A percentile compares a stretch with the other conserved stretches of the same genome.
Evolutionary conservation across 108 stramenopile genomes (phyloP).

Genomic region (Conticribra guillardii): DNA sequence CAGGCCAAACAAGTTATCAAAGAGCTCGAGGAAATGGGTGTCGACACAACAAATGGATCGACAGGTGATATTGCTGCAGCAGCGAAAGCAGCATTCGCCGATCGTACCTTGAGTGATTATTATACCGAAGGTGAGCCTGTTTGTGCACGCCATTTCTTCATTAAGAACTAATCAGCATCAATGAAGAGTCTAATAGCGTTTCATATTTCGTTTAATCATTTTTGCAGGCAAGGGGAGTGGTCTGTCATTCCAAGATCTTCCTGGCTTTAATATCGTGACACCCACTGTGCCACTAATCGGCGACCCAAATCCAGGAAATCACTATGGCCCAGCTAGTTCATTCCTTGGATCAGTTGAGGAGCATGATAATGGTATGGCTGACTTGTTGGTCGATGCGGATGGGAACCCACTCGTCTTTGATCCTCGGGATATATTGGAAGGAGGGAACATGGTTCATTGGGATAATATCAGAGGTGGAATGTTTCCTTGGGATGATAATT

Average conservation of each 20-base stretch:
- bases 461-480: slow-evolving; percentile 54
- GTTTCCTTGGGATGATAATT: slow-evolving; percentile 61
- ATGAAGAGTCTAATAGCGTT: no score
- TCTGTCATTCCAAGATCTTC: slow-evolving; percentile 50
- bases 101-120: slow-evolving; percentile 54
- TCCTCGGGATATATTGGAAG: slow-evolving; percentile 46
- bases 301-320: slow-evolving; percentile 47
- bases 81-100: slow-evolving; percentile 50
- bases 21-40: slow-evolving; percentile 51
- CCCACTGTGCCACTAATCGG: slow-evolving; percentile 48
- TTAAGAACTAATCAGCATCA: no score
- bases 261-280: slow-evolving; percentile 45
- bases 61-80: slow-evolving; percentile 20
- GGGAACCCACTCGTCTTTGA: slow-evolving; percentile 58
- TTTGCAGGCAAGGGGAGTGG: slow-evolving; percentile 49
- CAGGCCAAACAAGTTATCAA: slow-evolving; percentile 43
- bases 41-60: slow-evolving; percentile 49
- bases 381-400: slow-evolving; percentile 47
- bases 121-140: slow-evolving; percentile 61
- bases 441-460: slow-evolving; percentile 70
- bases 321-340: slow-evolving; percentile 56
- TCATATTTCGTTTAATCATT: no score
- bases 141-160: no score
- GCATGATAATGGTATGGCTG: slow-evolving; percentile 53
- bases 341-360: slow-evolving; percentile 44